Base-by-base conservation (phyloP, 495 filamentous ascomycete genomes). In the Penicillium egyptiacum region DNA sequence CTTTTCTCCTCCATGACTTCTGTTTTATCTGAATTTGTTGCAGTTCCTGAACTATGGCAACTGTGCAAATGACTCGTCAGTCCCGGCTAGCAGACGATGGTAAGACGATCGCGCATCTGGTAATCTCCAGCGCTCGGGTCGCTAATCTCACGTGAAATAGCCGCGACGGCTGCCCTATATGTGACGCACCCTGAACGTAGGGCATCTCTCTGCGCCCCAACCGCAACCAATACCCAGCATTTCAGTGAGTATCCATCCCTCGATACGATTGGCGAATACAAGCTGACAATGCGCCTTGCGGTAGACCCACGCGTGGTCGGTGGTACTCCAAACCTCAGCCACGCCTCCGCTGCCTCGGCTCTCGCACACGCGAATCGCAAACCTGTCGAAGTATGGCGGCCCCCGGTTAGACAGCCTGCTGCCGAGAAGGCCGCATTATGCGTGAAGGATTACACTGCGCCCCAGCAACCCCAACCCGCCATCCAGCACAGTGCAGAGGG, bases 331-430 rank as follows among this genome's bases (percentile, higher is more conserved):
- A 89, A 89, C 25, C 78, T 92, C 61, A 79, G 84, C 47, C 79
- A 81, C 52, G 83, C 86, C 30, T 89, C 89, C 42, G 90, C 89
- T 20, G 83, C 83, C 50, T 84, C 87, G 35, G 91, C 90, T 42
- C 75, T 94, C 17, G 89, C 89, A 25, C 88, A 90, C 78, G 78
- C 84, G 25, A 86, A 86, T 62, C 80, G 81, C 52, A 87, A 82
- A 60, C 68, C 83, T 0, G 71, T 81, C 26, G 81, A 85, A 66
- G 63, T 72, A 65, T 87, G 83, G 83, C 87, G 78, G 5, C 53
- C 53, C 58, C 84, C 85, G 14, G 76, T 79, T 33, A 73, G 77
- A 35, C 82, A 82, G 17, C 67, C 83, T 23, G 81, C 85, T 26
- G 88, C 88, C 44, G 85, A 84, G 55, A 82, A 84, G 37, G 89